These are phyloP conservation scores for Ephemerocybe angulata DNA, from an alignment of 768 basidiomycete species.

Conservation along the genomic window DNA sequence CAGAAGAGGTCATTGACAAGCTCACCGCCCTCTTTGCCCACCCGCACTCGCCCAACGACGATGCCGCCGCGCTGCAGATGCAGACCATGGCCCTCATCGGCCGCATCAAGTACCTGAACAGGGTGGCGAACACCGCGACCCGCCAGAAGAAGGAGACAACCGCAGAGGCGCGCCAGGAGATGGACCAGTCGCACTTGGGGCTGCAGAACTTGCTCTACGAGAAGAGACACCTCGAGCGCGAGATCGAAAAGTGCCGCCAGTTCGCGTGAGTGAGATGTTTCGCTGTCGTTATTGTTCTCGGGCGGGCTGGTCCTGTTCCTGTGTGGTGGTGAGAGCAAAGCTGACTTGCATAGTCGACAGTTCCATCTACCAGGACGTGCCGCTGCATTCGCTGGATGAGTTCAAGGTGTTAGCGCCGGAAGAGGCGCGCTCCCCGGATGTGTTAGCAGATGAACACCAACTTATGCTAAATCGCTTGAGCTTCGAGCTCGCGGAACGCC, in stretches of 20 bases:
- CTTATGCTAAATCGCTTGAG: slow-evolving; percentile 84
- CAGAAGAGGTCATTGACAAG: slow-evolving; percentile 54
- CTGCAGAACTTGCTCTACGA: slow-evolving; percentile 88
- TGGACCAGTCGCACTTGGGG: slow-evolving; percentile 86
- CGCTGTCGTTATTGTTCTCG: too few species aligned
- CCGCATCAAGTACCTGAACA: slow-evolving; percentile 75
- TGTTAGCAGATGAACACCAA: slow-evolving; percentile 68
- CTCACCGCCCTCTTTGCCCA: slow-evolving; percentile 62
- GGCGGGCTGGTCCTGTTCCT: too few species aligned
- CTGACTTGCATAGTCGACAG: slow-evolving; percentile 33
- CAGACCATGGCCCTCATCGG: slow-evolving; percentile 75
- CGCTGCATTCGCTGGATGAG: slow-evolving; percentile 66
- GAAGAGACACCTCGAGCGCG: slow-evolving; percentile 83
- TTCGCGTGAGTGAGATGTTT: slow-evolving; percentile 63
- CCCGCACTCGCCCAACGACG: slow-evolving; percentile 33
- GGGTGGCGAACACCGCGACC: slow-evolving; percentile 66
- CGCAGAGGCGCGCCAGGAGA: slow-evolving; percentile 77
- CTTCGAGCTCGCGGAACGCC: slow-evolving; percentile 85
- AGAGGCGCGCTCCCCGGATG: slow-evolving; percentile 58
- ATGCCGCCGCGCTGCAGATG: slow-evolving; percentile 52
- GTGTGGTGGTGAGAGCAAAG: not conserved
- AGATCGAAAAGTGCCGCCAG: slow-evolving; percentile 90
- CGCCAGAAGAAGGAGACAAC: slow-evolving; percentile 66
- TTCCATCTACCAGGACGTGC: slow-evolving; percentile 85
- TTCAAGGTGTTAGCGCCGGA: slow-evolving; percentile 67